A percentile compares a stretch with the other conserved stretches of the same genome.
phyloP scores from a whole-genome alignment of 2,329 filamentous ascomycete genomes.

The Xylaria sp. region DNA sequence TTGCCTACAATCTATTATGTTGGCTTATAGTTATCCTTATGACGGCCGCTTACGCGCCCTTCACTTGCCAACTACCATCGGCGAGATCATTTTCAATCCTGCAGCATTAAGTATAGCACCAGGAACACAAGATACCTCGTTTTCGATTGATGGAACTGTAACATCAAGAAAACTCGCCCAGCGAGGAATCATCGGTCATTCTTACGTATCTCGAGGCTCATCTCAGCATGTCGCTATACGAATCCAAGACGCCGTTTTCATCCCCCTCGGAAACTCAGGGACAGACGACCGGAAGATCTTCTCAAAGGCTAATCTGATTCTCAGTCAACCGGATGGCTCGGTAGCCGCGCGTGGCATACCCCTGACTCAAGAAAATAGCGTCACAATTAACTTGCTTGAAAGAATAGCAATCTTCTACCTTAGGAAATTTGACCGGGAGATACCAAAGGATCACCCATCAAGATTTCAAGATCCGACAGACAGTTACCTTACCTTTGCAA shows the following conservation, averaged over 20 bases:
- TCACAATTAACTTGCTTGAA: neutral
- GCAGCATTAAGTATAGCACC: neutral
- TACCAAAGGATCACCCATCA: neutral
- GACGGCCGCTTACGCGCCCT: neutral
- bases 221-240: conserved; percentile 7
- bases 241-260: neutral
- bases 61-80: conserved; percentile 11
- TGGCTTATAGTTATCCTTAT: conserved; percentile 17
- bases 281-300: conserved; percentile 18
- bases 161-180: neutral
- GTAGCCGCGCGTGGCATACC: neutral
- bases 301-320: neutral
- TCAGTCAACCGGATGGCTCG: neutral
- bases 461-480: neutral
- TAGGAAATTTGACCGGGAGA: neutral
- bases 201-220: neutral
- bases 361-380: neutral
- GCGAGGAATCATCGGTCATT: conserved; percentile 7
- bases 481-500: conserved; percentile 36
- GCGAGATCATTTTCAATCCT: conserved; percentile 8
- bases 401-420: conserved; percentile 17
- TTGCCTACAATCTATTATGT: conserved; percentile 12
- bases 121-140: neutral
- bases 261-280: neutral
- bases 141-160: neutral